Evolutionary conservation across 2,329 filamentous ascomycete species (phyloP).

Genomic region (Monilinia vaccinii-corymbosi): DNA sequence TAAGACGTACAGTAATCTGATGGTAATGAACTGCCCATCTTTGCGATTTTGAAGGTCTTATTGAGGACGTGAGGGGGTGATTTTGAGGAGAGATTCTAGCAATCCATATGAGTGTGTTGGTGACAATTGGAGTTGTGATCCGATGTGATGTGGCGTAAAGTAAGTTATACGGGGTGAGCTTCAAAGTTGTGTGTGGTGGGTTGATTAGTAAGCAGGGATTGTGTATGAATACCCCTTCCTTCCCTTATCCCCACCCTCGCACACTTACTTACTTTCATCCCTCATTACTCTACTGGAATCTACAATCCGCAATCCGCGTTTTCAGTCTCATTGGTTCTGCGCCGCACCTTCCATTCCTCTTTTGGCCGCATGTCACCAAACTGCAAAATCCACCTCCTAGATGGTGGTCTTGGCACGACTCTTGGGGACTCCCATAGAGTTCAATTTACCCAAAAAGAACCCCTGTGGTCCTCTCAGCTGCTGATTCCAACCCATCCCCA

Average conservation of each 20-base stretch:
- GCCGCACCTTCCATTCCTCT: background rate
- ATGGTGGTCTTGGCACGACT: slow-evolving; percentile 59
- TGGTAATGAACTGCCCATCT: slow-evolving; percentile 2
- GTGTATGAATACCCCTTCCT: background rate
- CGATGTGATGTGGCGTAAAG: background rate
- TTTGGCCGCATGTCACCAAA: background rate
- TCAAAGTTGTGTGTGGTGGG: too few relatives aligned
- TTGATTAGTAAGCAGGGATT: too few relatives aligned
- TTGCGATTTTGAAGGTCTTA: background rate
- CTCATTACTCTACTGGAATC: background rate
- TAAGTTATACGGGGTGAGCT: too few relatives aligned
- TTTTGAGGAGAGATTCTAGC: background rate
- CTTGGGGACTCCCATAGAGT: slow-evolving; percentile 49
- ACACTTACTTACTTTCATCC: background rate
- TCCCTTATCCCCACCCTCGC: background rate
- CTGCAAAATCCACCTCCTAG: slow-evolving; percentile 38
- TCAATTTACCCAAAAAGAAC: slow-evolving; percentile 43
- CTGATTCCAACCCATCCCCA: slow-evolving; percentile 41
- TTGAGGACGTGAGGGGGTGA: too few relatives aligned
- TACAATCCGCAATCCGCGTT: too few relatives aligned
- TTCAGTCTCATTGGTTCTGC: background rate
- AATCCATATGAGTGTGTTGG: background rate
- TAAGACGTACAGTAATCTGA: slow-evolving; percentile 34
- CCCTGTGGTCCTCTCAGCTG: slow-evolving; percentile 60
- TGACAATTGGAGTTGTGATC: too few relatives aligned